These are phyloP conservation scores for Yarrowia phangngaensis DNA, from an alignment of 805 yeast genomes.

Conservation along the genomic window DNA sequence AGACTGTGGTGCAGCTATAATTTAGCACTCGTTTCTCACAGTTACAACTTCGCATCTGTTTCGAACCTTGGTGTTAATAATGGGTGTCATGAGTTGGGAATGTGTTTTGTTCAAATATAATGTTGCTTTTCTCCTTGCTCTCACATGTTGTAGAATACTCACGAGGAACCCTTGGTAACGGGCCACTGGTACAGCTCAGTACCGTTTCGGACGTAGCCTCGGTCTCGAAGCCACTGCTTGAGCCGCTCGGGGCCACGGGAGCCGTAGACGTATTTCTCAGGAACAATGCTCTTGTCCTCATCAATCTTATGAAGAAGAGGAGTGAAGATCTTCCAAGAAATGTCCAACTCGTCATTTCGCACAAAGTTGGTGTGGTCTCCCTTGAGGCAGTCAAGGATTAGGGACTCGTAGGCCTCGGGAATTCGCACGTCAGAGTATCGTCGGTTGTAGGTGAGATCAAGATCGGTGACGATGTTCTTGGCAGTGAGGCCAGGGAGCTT, in stretches of 20 bases:
- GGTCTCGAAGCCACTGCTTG: constrained; percentile 55
- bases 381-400: constrained; percentile 81
- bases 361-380: constrained; percentile 98
- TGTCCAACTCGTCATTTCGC: constrained; percentile 94
- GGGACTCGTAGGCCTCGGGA: constrained; percentile 96
- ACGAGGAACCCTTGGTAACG: constrained; percentile 38
- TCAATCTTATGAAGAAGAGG: constrained; percentile 76
- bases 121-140: no score
- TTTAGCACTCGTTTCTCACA: no score
- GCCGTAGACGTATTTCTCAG: constrained; percentile 73
- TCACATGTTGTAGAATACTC: no score
- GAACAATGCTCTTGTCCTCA: constrained; percentile 61
- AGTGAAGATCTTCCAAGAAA: constrained; percentile 89
- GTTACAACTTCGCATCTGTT: constrained; percentile 24
- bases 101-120: background rate
- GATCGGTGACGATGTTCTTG: constrained; percentile 77
- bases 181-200: constrained; percentile 87
- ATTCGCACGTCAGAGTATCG: constrained; percentile 88
- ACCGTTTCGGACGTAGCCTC: constrained; percentile 68
- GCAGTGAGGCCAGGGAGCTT: constrained; percentile 90
- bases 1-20: constrained; percentile 20
- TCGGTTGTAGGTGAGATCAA: constrained; percentile 78
- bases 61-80: constrained; percentile 24
- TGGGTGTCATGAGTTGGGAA: background rate
- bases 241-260: constrained; percentile 79